phyloP scores from a whole-genome alignment of 2,329 filamentous ascomycete species.

The Gnomoniopsis sp. region DNA sequence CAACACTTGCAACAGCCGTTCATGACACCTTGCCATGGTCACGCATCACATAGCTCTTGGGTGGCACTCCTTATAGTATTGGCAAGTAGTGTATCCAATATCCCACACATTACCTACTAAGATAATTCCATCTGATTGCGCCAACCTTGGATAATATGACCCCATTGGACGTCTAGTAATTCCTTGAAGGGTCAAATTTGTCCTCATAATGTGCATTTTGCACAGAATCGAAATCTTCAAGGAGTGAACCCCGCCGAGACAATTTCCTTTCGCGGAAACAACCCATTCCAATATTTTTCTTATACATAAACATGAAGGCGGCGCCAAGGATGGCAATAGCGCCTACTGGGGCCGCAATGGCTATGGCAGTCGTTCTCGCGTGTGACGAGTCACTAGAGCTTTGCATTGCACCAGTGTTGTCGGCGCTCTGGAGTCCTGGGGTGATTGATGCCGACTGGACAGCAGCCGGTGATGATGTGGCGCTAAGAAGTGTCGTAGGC shows the following conservation, averaged over 20 bases:
- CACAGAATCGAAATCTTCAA: constrained; percentile 11
- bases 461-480: background rate
- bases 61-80: no score
- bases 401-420: background rate
- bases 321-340: constrained; percentile 7
- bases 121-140: background rate
- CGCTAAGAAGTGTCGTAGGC: background rate
- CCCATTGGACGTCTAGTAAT: constrained; percentile 6
- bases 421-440: background rate
- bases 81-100: background rate
- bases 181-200: constrained; percentile 15
- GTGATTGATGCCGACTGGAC: background rate
- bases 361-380: constrained; percentile 8
- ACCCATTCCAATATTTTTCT: constrained; percentile 14
- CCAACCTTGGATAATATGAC: background rate
- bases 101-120: background rate
- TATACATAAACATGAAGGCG: constrained; percentile 5
- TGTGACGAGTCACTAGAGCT: background rate
- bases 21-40: no score
- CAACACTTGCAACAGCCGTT: no score
- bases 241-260: background rate
- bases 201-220: constrained; percentile 7
- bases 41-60: no score
- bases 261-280: constrained; percentile 7
- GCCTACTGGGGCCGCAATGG: constrained; percentile 13